Conservation (phyloP, 257 asterid genomes). For the Rubia yunnanensis region DNA sequence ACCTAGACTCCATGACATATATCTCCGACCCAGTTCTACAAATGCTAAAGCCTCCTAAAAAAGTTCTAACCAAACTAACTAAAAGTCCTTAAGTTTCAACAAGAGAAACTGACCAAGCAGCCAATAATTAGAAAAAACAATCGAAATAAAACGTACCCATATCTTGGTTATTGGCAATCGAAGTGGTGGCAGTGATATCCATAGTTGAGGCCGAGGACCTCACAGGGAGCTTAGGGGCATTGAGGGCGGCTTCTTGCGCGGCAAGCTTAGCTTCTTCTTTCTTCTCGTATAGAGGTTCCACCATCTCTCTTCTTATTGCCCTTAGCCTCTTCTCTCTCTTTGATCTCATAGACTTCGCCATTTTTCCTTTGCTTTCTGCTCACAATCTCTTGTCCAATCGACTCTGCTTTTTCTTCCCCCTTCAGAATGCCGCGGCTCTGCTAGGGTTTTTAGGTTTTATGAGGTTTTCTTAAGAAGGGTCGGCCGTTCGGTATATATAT, state of each 20-base stretch:
- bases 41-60: background rate
- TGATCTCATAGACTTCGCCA: constrained; percentile 86
- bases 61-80: background rate
- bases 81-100: background rate
- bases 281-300: constrained; percentile 57
- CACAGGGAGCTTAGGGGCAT: constrained; percentile 81
- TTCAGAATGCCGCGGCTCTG: background rate
- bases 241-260: constrained; percentile 74
- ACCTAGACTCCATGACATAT: background rate
- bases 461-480: background rate
- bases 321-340: constrained; percentile 85
- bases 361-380: constrained; percentile 2
- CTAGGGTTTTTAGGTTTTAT: background rate
- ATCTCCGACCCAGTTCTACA: background rate
- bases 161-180: constrained; percentile 21
- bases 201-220: constrained; percentile 16
- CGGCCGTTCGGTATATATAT: too few species aligned
- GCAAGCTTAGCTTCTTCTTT: constrained; percentile 87
- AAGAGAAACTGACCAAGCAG: background rate
- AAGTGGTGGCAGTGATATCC: constrained; percentile 13
- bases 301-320: constrained; percentile 78
- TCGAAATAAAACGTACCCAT: constrained; percentile 19
- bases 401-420: background rate
- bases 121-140: background rate
- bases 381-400: background rate